Evolutionary conservation across 2,329 filamentous ascomycete genomes (phyloP), one percentile per base, ranked within the genome.

Genomic region (Didymella exigua): DNA sequence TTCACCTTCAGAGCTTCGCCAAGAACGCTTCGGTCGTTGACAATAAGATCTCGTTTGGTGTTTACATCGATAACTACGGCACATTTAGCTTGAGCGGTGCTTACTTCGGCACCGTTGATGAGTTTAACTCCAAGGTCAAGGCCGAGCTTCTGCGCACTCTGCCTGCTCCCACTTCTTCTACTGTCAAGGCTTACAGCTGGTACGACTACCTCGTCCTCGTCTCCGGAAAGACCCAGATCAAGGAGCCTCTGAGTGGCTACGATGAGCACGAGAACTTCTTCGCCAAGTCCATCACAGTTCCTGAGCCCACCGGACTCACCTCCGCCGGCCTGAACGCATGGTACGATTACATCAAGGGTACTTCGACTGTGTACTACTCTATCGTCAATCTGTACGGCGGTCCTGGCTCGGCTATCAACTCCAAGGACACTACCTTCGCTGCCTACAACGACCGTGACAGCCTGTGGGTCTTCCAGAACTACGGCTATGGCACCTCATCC

Each of bases 201-300:
- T 74, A 75, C 50, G 63, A 70, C 41, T 76, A 75, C 48, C 69
- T 78, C 77, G 76, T 67, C 70, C 82, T 59, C 77, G 76, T 70
- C 4, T 71, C 69, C 11, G 71, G 67, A 56, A 58, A 64, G 21
- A 58, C 46, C 16, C 60, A 57, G 33, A 66, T 76, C 59, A 64
- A 56, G 21, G 63, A 54, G 14, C 71, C 73, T 2, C 36, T 67
- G 0, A 72, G 66, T 3, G 73, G 71, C 49, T 76, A 76, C 59
- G 65, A 71, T 50, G 58, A 69, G 19, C 74, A 76, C 56, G 74
- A 76, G 52, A 67, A 69, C 60, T 76, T 76, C 66, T 76, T 75
- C 60, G 72, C 75, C 52, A 77, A 76, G 48, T 75, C 72, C 36
- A 63, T 77, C 55, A 76, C 74, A 3, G 73, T 76, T n/a, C 75